These are phyloP conservation scores for Alternaria infectoria DNA, from an alignment of 2,329 filamentous ascomycete genomes.

Conservation along the genomic window DNA sequence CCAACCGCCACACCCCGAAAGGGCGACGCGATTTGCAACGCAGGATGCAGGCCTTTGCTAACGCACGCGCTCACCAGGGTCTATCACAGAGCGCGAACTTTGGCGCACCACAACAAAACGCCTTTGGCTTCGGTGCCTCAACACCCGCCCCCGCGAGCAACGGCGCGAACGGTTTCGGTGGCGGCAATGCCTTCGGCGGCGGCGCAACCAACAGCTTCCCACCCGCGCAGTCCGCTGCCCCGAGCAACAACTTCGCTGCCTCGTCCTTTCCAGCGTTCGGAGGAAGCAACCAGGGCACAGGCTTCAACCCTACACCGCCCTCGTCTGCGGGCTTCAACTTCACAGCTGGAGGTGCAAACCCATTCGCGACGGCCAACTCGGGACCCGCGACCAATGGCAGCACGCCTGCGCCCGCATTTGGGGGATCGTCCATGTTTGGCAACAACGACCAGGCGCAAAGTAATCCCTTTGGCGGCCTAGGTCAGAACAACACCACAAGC, in stretches of 20 bases:
- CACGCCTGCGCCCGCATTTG: constrained; percentile 19
- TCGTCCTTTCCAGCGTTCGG: constrained; percentile 44
- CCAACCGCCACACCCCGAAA: constrained; percentile 9
- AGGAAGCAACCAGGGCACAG: constrained; percentile 20
- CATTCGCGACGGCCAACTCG: constrained; percentile 27
- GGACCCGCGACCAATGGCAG: constrained; percentile 31
- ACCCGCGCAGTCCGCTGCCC: constrained; percentile 31
- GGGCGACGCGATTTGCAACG: constrained; percentile 16
- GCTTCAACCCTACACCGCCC: constrained; percentile 36
- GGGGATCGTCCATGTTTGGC: constrained; percentile 19
- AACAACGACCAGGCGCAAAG: constrained; percentile 25
- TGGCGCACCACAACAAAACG: constrained; percentile 19
- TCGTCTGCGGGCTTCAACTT: constrained; percentile 36
- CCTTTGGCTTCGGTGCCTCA: constrained; percentile 34
- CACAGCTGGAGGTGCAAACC: constrained; percentile 27
- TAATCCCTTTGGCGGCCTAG: constrained; percentile 28
- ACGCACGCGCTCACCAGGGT: constrained; percentile 24
- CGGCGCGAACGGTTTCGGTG: constrained; percentile 13
- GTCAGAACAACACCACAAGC: constrained; percentile 20
- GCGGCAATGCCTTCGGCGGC: constrained; percentile 23
- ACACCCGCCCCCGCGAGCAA: constrained; percentile 21
- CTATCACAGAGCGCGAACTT: constrained; percentile 31
- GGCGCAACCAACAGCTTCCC: constrained; percentile 41
- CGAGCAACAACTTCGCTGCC: constrained; percentile 35
- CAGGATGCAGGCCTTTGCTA: constrained; percentile 22